These are phyloP conservation scores for Tetrahymena malaccensis DNA, from an alignment of 73 alveolate species.

Conservation along the genomic window DNA sequence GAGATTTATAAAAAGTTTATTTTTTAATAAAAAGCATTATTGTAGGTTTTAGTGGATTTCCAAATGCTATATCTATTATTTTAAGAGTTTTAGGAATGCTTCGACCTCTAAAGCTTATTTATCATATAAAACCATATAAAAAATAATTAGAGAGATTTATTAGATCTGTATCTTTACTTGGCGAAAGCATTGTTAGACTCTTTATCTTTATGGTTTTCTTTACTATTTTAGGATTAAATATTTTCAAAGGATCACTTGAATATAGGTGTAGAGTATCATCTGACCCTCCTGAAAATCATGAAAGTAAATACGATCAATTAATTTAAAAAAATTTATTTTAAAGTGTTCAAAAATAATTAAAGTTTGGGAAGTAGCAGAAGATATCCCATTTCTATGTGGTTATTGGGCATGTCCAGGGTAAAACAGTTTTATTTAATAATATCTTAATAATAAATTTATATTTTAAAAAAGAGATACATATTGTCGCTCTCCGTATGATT, in stretches of 20 bases:
- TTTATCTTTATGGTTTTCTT: conserved; percentile 11
- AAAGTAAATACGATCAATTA: neutral
- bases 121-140: neutral
- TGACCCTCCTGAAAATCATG: neutral
- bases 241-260: conserved; percentile 18
- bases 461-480: neutral
- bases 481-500: neutral
- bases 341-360: neutral
- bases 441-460: neutral
- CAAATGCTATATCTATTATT: neutral
- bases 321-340: neutral
- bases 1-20: neutral
- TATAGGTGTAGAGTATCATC: conserved; percentile 11
- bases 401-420: neutral
- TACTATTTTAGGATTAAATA: neutral
- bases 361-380: neutral
- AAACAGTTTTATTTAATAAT: neutral
- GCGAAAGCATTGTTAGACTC: neutral
- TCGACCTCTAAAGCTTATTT: conserved; percentile 3
- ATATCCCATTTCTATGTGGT: neutral
- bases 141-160: conserved; percentile 1
- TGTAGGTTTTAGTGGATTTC: neutral
- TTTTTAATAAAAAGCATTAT: neutral
- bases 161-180: conserved; percentile 1
- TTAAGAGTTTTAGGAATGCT: conserved; percentile 25